Evolutionary conservation across 805 yeast species (phyloP).

Genomic region (Saturnispora gosingensis): DNA sequence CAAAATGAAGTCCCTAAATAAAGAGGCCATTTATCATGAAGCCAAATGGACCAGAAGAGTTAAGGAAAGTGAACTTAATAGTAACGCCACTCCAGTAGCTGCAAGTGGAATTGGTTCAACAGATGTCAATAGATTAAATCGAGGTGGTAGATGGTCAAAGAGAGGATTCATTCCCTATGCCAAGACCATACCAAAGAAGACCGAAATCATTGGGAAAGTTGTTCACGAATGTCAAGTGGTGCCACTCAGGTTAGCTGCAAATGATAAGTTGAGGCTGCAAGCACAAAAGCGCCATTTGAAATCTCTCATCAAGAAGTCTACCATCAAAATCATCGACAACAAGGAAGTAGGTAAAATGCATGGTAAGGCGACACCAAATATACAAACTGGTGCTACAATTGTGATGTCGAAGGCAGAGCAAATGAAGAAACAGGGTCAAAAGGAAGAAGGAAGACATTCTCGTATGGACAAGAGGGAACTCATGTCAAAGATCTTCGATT

Average conservation of each 20-base stretch:
- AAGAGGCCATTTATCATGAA: slow-evolving; percentile 27
- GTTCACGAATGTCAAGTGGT: slow-evolving; percentile 87
- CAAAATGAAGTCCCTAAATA: slow-evolving; percentile 31
- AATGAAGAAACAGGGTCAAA: slow-evolving; percentile 42
- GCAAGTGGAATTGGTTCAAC: slow-evolving; percentile 27
- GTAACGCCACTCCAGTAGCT: slow-evolving; percentile 1
- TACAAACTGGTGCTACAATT: slow-evolving; percentile 58
- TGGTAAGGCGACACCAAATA: slow-evolving; percentile 78
- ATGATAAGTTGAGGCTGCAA: slow-evolving; percentile 52
- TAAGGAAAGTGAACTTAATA: slow-evolving; percentile 15
- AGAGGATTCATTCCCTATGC: slow-evolving; percentile 58
- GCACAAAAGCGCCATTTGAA: slow-evolving; percentile 28
- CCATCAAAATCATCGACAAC: slow-evolving; percentile 46
- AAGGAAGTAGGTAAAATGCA: slow-evolving; percentile 80
- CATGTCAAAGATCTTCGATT: slow-evolving; percentile 75
- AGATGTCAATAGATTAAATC: background rate
- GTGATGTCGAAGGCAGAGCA: slow-evolving; percentile 54
- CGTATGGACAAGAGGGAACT: slow-evolving; percentile 91
- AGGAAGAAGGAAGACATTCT: slow-evolving; percentile 76
- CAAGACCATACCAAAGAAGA: slow-evolving; percentile 80
- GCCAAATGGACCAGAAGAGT: slow-evolving; percentile 25
- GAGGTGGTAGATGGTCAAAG: slow-evolving; percentile 8
- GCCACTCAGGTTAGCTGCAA: slow-evolving; percentile 66
- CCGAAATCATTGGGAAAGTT: slow-evolving; percentile 77
- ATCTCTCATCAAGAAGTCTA: slow-evolving; percentile 33